These are phyloP conservation scores for Blastocystis sp. DNA, from an alignment of 352 stramenopile species.

Conservation along the genomic window DNA sequence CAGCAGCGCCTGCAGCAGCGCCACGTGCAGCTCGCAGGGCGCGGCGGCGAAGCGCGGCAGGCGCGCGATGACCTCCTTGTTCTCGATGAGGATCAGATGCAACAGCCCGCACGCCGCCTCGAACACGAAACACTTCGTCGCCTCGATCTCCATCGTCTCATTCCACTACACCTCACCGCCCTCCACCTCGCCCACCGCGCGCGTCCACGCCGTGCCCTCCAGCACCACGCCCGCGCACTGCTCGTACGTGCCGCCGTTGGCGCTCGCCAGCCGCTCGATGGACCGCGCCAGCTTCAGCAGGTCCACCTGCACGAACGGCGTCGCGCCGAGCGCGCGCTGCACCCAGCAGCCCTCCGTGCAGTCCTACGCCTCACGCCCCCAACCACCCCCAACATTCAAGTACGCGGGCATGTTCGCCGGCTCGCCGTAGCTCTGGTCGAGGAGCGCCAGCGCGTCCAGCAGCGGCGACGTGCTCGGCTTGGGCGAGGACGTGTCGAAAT, in stretches of 20 bases:
- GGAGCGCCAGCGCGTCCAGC: constrained; percentile 5
- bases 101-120: constrained; percentile 20
- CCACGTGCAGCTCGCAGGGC: constrained; percentile 29
- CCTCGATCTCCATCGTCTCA: constrained; percentile 28
- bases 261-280: background rate
- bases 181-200: background rate
- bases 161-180: constrained; percentile 26
- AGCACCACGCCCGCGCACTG: background rate
- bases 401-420: constrained; percentile 41
- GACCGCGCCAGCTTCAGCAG: constrained; percentile 8
- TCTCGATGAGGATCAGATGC: constrained; percentile 46
- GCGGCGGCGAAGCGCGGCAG: constrained; percentile 19
- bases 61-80: constrained; percentile 3
- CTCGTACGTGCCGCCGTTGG: background rate
- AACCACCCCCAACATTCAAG: constrained; percentile 7
- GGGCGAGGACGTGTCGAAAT: background rate
- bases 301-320: constrained; percentile 45
- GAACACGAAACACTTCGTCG: constrained; percentile 20
- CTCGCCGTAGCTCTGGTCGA: constrained; percentile 26
- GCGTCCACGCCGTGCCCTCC: constrained; percentile 32
- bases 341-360: constrained; percentile 30
- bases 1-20: constrained; percentile 21
- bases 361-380: background rate
- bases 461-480: constrained; percentile 20
- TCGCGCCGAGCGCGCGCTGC: constrained; percentile 14